Evolutionary conservation across 805 yeast species (phyloP).

Genomic region (Metschnikowia sp.): DNA sequence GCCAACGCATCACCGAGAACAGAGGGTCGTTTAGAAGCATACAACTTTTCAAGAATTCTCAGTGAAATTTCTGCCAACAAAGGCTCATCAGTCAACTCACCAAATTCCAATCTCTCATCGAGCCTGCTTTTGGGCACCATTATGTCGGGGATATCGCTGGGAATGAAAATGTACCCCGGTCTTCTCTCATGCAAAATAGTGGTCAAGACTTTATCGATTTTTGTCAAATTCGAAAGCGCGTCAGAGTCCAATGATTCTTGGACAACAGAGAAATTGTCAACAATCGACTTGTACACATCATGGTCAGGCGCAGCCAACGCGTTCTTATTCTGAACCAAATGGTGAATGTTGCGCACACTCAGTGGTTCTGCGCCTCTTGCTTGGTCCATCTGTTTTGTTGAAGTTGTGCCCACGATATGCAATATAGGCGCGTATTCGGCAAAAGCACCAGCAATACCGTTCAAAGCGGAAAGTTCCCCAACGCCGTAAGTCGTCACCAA

Average conservation of each 20-base stretch:
- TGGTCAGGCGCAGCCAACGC: conserved; percentile 59
- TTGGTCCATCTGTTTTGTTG: conserved; percentile 22
- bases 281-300: conserved; percentile 61
- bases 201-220: conserved; percentile 65
- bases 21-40: conserved; percentile 55
- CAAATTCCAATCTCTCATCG: conserved; percentile 13
- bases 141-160: conserved; percentile 60
- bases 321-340: conserved; percentile 52
- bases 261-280: conserved; percentile 51
- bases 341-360: conserved; percentile 44
- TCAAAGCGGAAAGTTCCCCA: conserved; percentile 82
- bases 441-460: conserved; percentile 79
- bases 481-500: conserved; percentile 78
- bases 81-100: conserved; percentile 13
- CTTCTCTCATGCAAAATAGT: conserved; percentile 54
- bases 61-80: conserved; percentile 23
- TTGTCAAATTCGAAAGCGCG: conserved; percentile 32
- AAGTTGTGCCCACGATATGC: conserved; percentile 75
- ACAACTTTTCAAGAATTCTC: conserved; percentile 47
- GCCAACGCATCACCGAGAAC: conserved; percentile 70
- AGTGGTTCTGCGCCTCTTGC: conserved; percentile 14
- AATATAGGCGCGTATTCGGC: conserved; percentile 78
- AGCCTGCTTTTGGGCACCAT: conserved; percentile 24
- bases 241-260: conserved; percentile 35
- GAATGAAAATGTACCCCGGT: conserved; percentile 83